Conservation (phyloP, 1,284 basidiomycete species). For the Ceratobasidium sp. region DNA sequence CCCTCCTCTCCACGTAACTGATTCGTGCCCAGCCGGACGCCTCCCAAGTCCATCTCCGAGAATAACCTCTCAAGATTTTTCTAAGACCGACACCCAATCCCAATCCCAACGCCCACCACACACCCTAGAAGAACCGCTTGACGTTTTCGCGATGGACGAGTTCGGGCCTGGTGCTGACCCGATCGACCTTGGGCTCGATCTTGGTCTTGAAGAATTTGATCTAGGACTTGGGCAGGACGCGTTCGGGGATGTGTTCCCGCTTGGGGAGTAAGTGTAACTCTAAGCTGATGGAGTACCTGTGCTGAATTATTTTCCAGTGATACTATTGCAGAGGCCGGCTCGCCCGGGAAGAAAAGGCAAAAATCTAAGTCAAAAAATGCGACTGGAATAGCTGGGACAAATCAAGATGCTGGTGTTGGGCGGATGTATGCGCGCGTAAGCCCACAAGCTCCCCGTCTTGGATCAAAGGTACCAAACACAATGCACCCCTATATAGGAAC, state of each 20-base stretch:
- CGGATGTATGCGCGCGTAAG: constrained; percentile 41
- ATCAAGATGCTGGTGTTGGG: not conserved
- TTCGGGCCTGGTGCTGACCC: constrained; percentile 60
- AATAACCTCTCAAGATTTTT: constrained; percentile 41
- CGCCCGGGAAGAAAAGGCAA: constrained; percentile 16
- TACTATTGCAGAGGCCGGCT: not conserved
- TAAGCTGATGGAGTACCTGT: not conserved
- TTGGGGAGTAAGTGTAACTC: constrained; percentile 21
- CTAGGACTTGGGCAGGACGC: constrained; percentile 45
- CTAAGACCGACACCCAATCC: constrained; percentile 52
- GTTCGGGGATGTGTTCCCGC: constrained; percentile 35
- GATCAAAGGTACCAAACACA: not conserved
- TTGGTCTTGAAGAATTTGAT: constrained; percentile 66
- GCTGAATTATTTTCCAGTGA: not conserved
- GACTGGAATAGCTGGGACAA: not conserved
- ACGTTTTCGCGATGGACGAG: constrained; percentile 73
- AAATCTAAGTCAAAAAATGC: constrained; percentile 21
- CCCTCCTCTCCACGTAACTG: constrained; percentile 47
- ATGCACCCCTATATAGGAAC: not conserved
- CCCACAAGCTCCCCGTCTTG: not conserved
- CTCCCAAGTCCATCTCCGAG: constrained; percentile 15
- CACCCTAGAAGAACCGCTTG: constrained; percentile 75
- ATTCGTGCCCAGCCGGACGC: constrained; percentile 12
- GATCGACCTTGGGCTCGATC: constrained; percentile 54
- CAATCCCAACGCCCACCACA: constrained; percentile 61